Base-by-base conservation (phyloP, 768 basidiomycete genomes). In the Russula virescens region DNA sequence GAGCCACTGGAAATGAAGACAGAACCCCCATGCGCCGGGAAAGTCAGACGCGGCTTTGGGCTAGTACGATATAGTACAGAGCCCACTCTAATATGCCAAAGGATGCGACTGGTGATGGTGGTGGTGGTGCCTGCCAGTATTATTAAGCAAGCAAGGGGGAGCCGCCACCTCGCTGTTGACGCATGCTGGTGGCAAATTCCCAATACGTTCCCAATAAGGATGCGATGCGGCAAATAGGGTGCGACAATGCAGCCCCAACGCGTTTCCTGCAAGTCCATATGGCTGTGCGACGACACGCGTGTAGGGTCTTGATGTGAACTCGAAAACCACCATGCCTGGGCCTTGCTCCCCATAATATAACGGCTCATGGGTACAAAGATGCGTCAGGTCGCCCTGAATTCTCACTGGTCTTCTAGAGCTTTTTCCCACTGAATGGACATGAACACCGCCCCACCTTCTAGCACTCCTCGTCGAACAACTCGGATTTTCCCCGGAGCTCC, bases 351-450 rank as follows among this genome's bases (percentile, higher is more conserved):
- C 61, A 5, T 38, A 38, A 9, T 38, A 38, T 50, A 51, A 35
- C 21, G 45, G 13, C 31, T 16, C 55, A 46, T 50, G 42, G 31
- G 45, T 54, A 60, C 52, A 59, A 55, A 19, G 62, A 63, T 63
- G 58, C n/a, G 28, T 14, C 58, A 21, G 40, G 26, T 28, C 43
- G 11, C 23, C 38, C 48, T 45, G 5, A 43, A 19, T 13, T 43
- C 4, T 19, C 18, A n/a, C 38, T 21, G 43, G 38, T 14, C 43
- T 50, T 54, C 47, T 49, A 46, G 25, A 42, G 13, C 38, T 38
- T 35, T 48, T 38, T 62, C 58, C n/a, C 25, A 55, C 45, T 26
- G 64, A 63, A 66, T 57, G 65, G 49, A 53, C n/a, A 66, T 57
- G 67, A 57, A 53, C n/a, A 51, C 53, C 6, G 31, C 46, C 16